These are phyloP conservation scores for Aspergillus taichungensis DNA, from an alignment of 495 filamentous ascomycete genomes.

Conservation along the genomic window DNA sequence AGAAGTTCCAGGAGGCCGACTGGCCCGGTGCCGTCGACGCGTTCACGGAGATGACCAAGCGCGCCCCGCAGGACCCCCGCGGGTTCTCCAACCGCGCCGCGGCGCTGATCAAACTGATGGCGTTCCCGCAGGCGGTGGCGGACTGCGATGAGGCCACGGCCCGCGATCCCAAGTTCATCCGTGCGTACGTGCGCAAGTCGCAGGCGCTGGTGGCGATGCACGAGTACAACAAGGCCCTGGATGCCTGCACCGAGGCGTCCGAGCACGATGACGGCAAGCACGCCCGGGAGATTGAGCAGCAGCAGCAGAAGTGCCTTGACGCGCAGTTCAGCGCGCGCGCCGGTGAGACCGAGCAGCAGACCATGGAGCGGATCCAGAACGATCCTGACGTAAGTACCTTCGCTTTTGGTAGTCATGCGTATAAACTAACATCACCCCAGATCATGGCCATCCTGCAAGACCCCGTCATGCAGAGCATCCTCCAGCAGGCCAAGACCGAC, in stretches of 20 bases:
- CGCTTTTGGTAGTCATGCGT: neutral
- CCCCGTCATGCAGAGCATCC: constrained; percentile 94
- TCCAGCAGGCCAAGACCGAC: constrained; percentile 91
- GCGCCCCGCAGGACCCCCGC: constrained; percentile 82
- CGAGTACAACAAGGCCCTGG: constrained; percentile 89
- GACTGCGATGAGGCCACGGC: constrained; percentile 90
- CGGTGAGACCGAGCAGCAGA: constrained; percentile 96
- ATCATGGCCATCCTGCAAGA: constrained; percentile 88
- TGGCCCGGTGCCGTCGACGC: constrained; percentile 95
- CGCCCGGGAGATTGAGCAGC: constrained; percentile 81
- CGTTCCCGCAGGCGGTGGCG: constrained; percentile 84
- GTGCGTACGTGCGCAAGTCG: constrained; percentile 90
- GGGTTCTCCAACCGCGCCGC: constrained; percentile 97
- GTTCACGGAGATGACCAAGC: constrained; percentile 96
- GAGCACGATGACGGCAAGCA: constrained; percentile 74
- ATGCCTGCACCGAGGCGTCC: constrained; percentile 74
- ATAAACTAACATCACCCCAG: constrained; percentile 41
- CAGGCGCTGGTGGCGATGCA: constrained; percentile 93
- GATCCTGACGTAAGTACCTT: constrained; percentile 75
- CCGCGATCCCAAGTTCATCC: constrained; percentile 87
- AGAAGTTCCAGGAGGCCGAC: constrained; percentile 93
- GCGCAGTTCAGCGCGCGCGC: constrained; percentile 82
- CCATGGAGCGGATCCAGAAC: constrained; percentile 78
- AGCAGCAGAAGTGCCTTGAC: constrained; percentile 87
- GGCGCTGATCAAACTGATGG: constrained; percentile 90